phyloP scores from a whole-genome alignment of 257 asterid species.

The Solanum sitiens region DNA sequence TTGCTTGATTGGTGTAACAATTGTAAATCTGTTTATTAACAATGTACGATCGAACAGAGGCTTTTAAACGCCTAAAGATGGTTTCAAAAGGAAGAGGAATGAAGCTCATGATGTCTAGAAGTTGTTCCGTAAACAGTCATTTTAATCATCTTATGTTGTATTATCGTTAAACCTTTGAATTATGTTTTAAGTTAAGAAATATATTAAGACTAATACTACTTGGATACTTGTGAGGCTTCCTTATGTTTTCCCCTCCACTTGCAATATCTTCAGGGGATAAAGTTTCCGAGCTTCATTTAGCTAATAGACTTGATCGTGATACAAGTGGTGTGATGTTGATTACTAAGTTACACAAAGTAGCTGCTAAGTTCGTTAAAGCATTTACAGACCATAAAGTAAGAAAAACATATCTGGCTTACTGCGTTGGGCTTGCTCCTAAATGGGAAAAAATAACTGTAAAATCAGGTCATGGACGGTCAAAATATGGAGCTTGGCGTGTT shows the following conservation, averaged over 20 bases:
- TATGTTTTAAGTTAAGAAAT: background rate
- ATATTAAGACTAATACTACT: background rate
- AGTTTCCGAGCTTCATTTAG: constrained; percentile 57
- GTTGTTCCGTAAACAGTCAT: background rate
- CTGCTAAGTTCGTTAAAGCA: constrained; percentile 87
- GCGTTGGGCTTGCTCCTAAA: constrained; percentile 52
- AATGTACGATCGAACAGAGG: background rate
- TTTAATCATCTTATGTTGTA: background rate
- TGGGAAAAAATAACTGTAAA: constrained; percentile 43
- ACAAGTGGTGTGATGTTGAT: constrained; percentile 84
- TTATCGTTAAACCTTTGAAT: background rate
- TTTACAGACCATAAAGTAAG: constrained; percentile 62
- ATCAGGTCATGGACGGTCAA: constrained; percentile 94
- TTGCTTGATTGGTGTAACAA: background rate
- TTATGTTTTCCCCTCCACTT: background rate
- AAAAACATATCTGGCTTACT: constrained; percentile 69
- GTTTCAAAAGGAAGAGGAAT: background rate
- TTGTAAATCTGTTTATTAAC: background rate
- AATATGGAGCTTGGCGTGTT: constrained; percentile 94
- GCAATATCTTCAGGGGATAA: constrained; percentile 27
- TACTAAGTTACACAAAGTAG: constrained; percentile 83
- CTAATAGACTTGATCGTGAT: constrained; percentile 91
- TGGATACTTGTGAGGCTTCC: background rate
- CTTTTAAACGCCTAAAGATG: background rate
- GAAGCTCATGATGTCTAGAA: background rate